Base-by-base conservation (phyloP, 108 stramenopile genomes). In the Fragilaria crotonensis region DNA sequence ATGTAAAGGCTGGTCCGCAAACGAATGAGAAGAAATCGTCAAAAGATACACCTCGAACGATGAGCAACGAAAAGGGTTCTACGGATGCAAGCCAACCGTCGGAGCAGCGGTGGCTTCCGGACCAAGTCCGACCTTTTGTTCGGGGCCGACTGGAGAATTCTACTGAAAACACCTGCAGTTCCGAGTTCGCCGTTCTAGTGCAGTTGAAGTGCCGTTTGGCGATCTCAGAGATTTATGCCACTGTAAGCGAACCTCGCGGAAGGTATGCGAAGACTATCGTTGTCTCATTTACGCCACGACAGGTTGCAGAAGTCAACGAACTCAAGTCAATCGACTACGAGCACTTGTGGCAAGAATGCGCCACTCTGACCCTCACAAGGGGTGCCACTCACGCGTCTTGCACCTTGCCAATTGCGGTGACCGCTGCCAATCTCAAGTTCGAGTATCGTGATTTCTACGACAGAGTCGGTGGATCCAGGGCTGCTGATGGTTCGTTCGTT, bases 361-460 rank as follows among this genome's bases (percentile, higher is more conserved):
- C 79, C 7, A 77, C 65, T 5, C 48, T 91, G 7, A 78, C 30
- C 29, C 54, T 95, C 23, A 21, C 80, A 22, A 60, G 80, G 45
- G 88, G 84, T 22, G 82, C 80, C 21, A 65, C 72, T 1, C 44
- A 74, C 41, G 80, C 72, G 11, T 62, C 59, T 19, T 76, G 64
- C 20, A 76, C 57, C 18, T 72, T 95, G 32, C 58, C 72, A 5
- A 41, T 36, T 23, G 73, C 80, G 3, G 76, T 91, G 0, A 56
- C 84, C n/a, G 88, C 85, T 5, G 77, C 90, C 19, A 91, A 91
- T 46, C 47, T 95, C 7, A 85, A 73, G 41, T 70, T 91, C 52
- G 75, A 81, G 30, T 91, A 84, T 46, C 62, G 72, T 31, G 89
- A 89, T 3, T 95, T 95, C 60, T 88, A 87, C 56, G 88, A 90